Base-by-base conservation (phyloP, 768 basidiomycete genomes). In the Rhodotorula kratochvilovae region DNA sequence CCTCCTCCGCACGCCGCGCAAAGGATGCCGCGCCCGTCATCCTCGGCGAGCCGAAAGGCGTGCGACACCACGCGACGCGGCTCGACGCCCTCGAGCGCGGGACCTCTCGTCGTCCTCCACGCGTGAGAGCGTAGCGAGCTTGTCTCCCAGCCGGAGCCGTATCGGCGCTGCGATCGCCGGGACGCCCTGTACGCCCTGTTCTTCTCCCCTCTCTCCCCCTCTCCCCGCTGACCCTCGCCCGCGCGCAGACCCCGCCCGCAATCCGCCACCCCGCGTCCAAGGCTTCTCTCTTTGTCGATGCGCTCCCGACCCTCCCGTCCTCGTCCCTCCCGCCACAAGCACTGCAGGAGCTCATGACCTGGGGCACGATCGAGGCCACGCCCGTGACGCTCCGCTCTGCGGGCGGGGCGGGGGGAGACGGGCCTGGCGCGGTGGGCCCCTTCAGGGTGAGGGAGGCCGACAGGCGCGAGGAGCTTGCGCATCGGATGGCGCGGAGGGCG, bases 311-410 rank as follows among this genome's bases (percentile, higher is more conserved):
- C 0, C 93, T 93, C 3, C 90, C 89, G 13, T 88, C 92, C 0
- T 85, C 87, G 11, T 84, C 90, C 77, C 85, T 97, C 57, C 91
- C 90, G 1, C 86, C 92, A 3, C 82, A 84, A 10, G 90, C 91
- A 1, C 84, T 98, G 62, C 92, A 92, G 77, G 89, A 97, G 75
- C 85, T 99, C 25, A 92, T 98, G 89, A 99, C 96, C 21, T 94
- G 92, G 92, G 96, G 96, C 3, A 93, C 92, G 21, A 84, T 98
- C 33, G 87, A 88, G 73, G 89, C 90, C 25, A 98, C 96, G 16
- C 96, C 96, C 6, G 88, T 95, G 63, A 85, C 96, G 10, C 85
- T 98, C 73, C 87, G 87, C n/a, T n/a, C n/a, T n/a, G n/a, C n/a
- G n/a, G n/a, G n/a, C 19, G 83, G 85, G 76, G 81, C 84, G 17